Conservation (phyloP, 306 rosid species). For the Vachellia collinsii region DNA sequence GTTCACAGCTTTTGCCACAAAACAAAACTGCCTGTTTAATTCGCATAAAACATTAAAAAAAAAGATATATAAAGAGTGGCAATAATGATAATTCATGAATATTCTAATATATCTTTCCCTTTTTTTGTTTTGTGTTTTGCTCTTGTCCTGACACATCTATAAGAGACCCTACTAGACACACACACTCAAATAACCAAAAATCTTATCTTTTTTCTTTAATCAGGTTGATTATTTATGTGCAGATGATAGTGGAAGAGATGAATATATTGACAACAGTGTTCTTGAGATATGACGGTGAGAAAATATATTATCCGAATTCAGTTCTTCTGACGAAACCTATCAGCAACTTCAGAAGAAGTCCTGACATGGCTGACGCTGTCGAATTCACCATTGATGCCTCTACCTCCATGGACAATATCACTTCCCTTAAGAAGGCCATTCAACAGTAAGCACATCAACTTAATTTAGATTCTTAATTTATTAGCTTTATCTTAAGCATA, state of each 20-base stretch:
- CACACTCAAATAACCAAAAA: too few species aligned
- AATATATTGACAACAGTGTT: conserved; percentile 33
- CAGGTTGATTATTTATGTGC: neutral
- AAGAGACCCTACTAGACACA: too few species aligned
- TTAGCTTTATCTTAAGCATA: neutral
- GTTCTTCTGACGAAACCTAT: conserved; percentile 31
- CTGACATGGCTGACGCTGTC: conserved; percentile 21
- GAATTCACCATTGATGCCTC: conserved; percentile 26
- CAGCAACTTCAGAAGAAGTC: conserved; percentile 36
- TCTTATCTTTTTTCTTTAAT: too few species aligned
- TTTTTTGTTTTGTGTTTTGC: too few species aligned
- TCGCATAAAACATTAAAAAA: too few species aligned
- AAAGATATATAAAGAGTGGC: too few species aligned
- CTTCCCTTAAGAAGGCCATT: conserved; percentile 31
- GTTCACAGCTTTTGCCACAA: too few species aligned
- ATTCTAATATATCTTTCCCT: too few species aligned
- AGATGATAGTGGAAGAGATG: conserved; percentile 38
- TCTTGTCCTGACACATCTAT: too few species aligned
- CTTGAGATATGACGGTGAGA: conserved; percentile 31
- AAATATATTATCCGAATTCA: conserved; percentile 32
- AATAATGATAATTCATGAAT: too few species aligned
- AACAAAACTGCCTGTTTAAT: too few species aligned
- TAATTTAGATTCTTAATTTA: neutral
- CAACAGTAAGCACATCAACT: conserved; percentile 9
- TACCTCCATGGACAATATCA: conserved; percentile 5